Base-by-base conservation (phyloP, 1,284 basidiomycete species). In the Malassezia restricta region DNA sequence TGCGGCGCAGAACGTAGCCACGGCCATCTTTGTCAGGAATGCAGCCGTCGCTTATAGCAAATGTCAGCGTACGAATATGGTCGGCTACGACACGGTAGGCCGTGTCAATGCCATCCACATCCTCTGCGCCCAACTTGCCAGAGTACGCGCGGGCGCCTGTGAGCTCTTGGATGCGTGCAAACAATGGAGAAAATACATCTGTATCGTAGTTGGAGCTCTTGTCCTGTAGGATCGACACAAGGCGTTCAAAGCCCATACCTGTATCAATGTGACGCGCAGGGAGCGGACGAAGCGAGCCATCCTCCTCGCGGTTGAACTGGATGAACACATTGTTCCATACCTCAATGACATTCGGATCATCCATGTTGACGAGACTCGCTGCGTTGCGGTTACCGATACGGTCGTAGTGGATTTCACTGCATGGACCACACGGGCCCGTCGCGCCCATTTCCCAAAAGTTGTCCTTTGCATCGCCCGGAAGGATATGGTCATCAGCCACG, bases 391-490 rank as follows among this genome's bases (percentile, higher is more conserved):
- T 86, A 40, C 92, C 92, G 65, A 98, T 89, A 41, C 91, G 83
- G 76, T 98, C 92, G 70, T 82, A 94, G 76, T 98, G 92, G 62
- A 98, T 86, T 76, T 98, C 92, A 68, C 88, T 89, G 79, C 90
- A 98, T 38, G 92, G 94, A 15, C 92, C 92, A 66, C 92, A 98
- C 8, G 92, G 92, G 8, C 92, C 92, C 28, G 90, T 95, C 3
- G 89, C 84, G 58, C 92, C 92, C 92, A 98, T 98, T 76, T 98
- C 91, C 92, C 92, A 98, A 74, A 98, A 98, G 77, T 98, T 98
- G 76, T 96, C 91, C 75, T 94, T 94, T 6, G 89, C 86, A 69
- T 87, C 87, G 46, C 90, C 90, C 11, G 90, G 87, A 51, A 98
- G 78, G 62, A 98, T 86, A 71, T 94, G 90, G 65, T 84, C 83